Evolutionary conservation across 257 asterid species (phyloP), one percentile per base, ranked within the genome.

Genomic region (Solanum dulcamara): DNA sequence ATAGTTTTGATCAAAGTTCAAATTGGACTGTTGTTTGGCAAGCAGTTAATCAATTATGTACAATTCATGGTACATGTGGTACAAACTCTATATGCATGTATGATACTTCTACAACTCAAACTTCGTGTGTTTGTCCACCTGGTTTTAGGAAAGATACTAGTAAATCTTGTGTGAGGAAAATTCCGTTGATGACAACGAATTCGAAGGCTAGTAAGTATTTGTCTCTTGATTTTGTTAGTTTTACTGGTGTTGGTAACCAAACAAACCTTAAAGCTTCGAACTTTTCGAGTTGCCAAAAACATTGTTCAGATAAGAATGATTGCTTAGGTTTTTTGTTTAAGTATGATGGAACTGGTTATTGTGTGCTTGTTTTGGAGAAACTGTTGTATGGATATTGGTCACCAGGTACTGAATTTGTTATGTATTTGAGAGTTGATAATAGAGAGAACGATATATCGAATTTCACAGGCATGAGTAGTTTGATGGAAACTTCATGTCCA

Each of bases 41-140:
- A 72, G 98, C 97, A 30, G 40, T 92, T 77, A 85, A 83, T 81
- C 91, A 95, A 81, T 28, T 91, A 48, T 95, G 98, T 80, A 30
- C 10, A 64, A 85, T 94, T 42, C 91, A 87, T 83, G 98, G 96
- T 83, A 88, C 89, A 64, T 95, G 98, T 83, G 98, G 98, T 85
- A 48, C 35, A 20, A 91, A 93, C 85, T 91, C 93, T 22, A 88
- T 95, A 28, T 95, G 98, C 83, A 80, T 90, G 83, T 94, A 88
- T 81, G 91, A 95, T 81, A 89, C 86, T 10, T 89, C 88, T 30
- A 90, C 84, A 68, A 67, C 86, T 67, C 87, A 91, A 28, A 91
- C 97, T 66, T 88, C 93, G 5, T 95, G 98, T 42, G 86, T 90
- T 4, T 95, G 98, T 88, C 98, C 98, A 68, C 98, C 98, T 15